These are phyloP conservation scores for Monilinia fructigena DNA, from an alignment of 2,329 filamentous ascomycete species.

Conservation along the genomic window DNA sequence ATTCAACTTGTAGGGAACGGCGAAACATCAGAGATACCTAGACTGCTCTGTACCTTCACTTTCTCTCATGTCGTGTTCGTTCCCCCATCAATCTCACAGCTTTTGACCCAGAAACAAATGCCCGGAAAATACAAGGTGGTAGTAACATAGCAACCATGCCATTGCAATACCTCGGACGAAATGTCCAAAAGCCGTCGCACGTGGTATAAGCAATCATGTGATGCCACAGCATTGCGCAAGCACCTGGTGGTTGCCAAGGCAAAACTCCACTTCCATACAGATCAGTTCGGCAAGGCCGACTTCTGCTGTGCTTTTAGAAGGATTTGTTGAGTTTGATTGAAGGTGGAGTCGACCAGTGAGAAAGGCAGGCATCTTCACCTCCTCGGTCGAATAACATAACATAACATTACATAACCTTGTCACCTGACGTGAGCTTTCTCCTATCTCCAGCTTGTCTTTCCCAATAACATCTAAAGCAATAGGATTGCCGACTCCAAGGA, in stretches of 20 bases:
- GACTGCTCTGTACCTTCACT: not conserved
- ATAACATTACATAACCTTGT: not conserved
- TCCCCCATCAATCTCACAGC: conserved; percentile 8
- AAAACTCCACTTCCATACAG: conserved; percentile 1
- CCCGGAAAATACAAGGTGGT: conserved; percentile 7
- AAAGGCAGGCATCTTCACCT: not conserved
- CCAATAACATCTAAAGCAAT: not conserved
- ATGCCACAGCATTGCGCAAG: not conserved
- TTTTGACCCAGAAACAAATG: conserved; percentile 2
- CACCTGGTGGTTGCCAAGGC: conserved; percentile 5
- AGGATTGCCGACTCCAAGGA: not conserved
- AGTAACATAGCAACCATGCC: conserved; percentile 12
- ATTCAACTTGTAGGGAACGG: not conserved
- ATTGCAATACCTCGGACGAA: conserved; percentile 8
- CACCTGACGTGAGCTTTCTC: not conserved
- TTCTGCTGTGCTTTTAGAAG: not conserved
- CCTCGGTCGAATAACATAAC: too few relatives aligned
- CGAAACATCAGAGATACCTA: not conserved
- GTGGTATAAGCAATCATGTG: conserved; percentile 15
- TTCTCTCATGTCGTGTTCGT: conserved; percentile 3
- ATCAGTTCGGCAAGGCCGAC: conserved; percentile 4
- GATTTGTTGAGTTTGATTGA: conserved; percentile 7
- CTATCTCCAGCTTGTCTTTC: not conserved
- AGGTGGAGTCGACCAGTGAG: conserved; percentile 1
- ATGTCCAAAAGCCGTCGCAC: not conserved